Conservation (phyloP, 306 rosid species). For the Hippophae gyantsensis region DNA sequence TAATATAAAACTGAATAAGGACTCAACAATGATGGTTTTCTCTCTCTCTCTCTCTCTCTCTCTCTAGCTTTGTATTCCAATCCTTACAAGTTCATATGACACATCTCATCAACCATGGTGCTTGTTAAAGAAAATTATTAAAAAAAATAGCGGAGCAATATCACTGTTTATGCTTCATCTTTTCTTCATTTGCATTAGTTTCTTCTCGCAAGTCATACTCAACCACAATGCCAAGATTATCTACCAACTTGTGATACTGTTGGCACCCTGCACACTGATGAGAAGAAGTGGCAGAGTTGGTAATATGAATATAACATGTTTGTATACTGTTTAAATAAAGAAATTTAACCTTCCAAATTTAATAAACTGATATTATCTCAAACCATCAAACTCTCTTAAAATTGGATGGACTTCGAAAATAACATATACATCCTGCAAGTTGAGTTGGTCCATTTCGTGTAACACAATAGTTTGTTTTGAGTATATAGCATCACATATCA, state of each 20-base stretch:
- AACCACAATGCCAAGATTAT: conserved; percentile 66
- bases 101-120: conserved; percentile 19
- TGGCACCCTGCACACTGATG: conserved; percentile 81
- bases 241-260: conserved; percentile 67
- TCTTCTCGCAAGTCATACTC: conserved; percentile 66
- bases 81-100: conserved; percentile 13
- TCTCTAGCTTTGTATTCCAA: conserved; percentile 18
- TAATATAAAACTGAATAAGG: conserved; percentile 23
- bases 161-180: conserved; percentile 39
- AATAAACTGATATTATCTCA: no score
- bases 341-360: no score
- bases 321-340: background rate
- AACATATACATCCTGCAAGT: no score
- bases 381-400: no score
- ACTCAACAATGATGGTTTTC: background rate
- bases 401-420: no score
- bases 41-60: conserved; percentile 13
- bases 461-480: no score
- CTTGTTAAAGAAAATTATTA: conserved; percentile 3
- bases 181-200: conserved; percentile 24
- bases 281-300: conserved; percentile 19
- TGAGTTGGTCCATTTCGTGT: no score
- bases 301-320: conserved; percentile 10
- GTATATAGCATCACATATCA: no score
- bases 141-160: background rate